A percentile compares a stretch with the other conserved stretches of the same genome.
phyloP scores from a whole-genome alignment of 2,329 filamentous ascomycete species.

The Colletotrichum scovillei region DNA sequence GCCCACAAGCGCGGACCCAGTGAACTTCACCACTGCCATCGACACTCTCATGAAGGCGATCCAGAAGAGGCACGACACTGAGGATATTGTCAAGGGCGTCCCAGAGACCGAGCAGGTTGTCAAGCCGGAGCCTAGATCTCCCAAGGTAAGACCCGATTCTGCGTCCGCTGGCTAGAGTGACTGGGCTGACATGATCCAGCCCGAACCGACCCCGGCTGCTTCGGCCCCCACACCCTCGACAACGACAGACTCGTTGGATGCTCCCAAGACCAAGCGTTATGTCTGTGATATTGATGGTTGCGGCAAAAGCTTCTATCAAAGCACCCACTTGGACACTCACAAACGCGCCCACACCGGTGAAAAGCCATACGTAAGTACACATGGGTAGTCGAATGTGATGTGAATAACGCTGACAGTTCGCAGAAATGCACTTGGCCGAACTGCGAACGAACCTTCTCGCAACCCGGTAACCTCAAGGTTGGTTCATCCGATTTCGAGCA shows the following conservation, averaged over 20 bases:
- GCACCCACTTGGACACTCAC: slow-evolving; percentile 94
- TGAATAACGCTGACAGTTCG: slow-evolving; percentile 39
- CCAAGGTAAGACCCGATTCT: background rate
- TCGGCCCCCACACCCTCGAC: background rate
- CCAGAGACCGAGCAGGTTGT: slow-evolving; percentile 31
- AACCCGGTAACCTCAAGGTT: slow-evolving; percentile 90
- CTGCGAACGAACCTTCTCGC: slow-evolving; percentile 86
- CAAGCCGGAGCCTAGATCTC: slow-evolving; percentile 28
- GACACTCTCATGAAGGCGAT: slow-evolving; percentile 92
- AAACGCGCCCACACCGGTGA: slow-evolving; percentile 87
- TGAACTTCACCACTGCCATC: slow-evolving; percentile 82
- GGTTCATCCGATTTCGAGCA: slow-evolving; percentile 37
- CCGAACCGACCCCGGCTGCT: background rate
- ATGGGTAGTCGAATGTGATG: background rate
- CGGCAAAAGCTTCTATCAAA: slow-evolving; percentile 86
- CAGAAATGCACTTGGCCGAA: slow-evolving; percentile 76
- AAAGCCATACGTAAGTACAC: slow-evolving; percentile 82
- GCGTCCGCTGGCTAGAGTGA: background rate
- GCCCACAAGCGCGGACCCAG: slow-evolving; percentile 58
- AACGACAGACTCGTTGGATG: slow-evolving; percentile 1
- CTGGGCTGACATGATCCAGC: background rate
- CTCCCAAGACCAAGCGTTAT: slow-evolving; percentile 67
- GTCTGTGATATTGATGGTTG: slow-evolving; percentile 80
- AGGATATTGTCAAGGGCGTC: slow-evolving; percentile 41
- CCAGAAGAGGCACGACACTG: slow-evolving; percentile 70